Evolutionary conservation across 164 flowering plant genomes (phyloP), one percentile per base, ranked within the genome.

Genomic region (Piper longum): DNA sequence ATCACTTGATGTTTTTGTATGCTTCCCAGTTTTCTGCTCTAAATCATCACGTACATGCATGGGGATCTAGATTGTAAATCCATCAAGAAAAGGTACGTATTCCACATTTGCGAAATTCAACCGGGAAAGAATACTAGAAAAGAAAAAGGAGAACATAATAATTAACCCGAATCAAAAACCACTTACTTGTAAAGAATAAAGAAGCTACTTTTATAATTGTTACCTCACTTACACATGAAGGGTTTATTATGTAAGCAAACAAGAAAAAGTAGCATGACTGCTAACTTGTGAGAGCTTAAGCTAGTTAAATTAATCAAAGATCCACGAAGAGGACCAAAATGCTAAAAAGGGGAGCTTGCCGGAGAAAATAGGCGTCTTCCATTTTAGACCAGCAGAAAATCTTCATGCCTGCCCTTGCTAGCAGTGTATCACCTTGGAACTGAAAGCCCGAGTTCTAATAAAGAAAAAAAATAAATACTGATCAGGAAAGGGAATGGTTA

Each of bases 361-460:
- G 36, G 7, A 57, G 11, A 26, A 26, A 26, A 26, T 26, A 26
- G 36, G 9, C 62, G 42, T 61, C 60, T 67, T 68, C 57, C 39
- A 61, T 41, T 58, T 71, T 55, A 18, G 18, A 54, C 59, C 52
- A 59, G 44, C 40, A 45, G 42, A 60, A 61, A 39, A 42, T 26
- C 41, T 56, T 60, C 58, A 17, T 39, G 62, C 17, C n/a, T 56
- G 52, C 52, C 8, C 56, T 74, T 62, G 73, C 70, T 65, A 56
- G 57, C 65, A 19, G 63, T 59, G 69, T 48, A 48, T 86, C 91
- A 89, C 96, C 96, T 89, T 64, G 96, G 91, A 59, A 80, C 87
- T 16, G 96, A 81, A 59, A 79, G 73, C 67, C 96, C 96, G 52
- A 86, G 76, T 83, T 84, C 96, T 88, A 67, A 45, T 64, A 39